These are phyloP conservation scores for Exserohilum turcica DNA, from an alignment of 2,329 filamentous ascomycete genomes.

Conservation along the genomic window DNA sequence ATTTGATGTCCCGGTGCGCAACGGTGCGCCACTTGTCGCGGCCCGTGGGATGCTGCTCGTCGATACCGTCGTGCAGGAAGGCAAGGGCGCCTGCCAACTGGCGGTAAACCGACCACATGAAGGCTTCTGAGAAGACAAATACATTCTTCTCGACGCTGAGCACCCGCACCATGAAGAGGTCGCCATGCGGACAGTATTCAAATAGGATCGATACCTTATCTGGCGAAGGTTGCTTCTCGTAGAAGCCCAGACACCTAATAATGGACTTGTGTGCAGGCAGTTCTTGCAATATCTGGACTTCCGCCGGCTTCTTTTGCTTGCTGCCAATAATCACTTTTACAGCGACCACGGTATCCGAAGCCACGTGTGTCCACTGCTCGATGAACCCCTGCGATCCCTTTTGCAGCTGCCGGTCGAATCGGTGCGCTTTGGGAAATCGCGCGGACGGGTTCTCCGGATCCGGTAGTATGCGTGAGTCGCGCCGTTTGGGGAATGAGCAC, in stretches of 20 bases:
- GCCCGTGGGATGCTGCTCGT: not conserved
- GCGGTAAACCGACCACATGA: conserved; percentile 23
- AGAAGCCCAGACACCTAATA: conserved; percentile 12
- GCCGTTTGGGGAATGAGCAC: not conserved
- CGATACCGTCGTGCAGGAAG: conserved; percentile 29
- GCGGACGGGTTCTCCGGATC: not conserved
- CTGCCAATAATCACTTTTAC: conserved; percentile 19
- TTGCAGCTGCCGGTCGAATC: conserved; percentile 1
- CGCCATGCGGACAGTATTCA: conserved; percentile 21
- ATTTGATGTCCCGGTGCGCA: conserved; percentile 94
- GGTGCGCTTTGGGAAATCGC: not conserved
- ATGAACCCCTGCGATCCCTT: conserved; percentile 18
- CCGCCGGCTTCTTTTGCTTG: not conserved
- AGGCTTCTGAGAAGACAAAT: conserved; percentile 13
- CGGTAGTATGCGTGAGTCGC: not conserved
- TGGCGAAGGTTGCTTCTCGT: not conserved
- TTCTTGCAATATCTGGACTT: conserved; percentile 17
- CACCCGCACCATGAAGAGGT: conserved; percentile 14
- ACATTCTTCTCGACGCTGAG: not conserved
- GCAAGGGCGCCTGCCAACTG: conserved; percentile 23
- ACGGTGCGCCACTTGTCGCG: conserved; percentile 74
- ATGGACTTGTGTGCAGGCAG: conserved; percentile 19
- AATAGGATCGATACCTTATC: conserved; percentile 14
- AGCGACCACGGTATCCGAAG: conserved; percentile 10
- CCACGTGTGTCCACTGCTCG: conserved; percentile 13